Conservation (phyloP, 257 asterid species). For the Fraxinus anomala region DNA sequence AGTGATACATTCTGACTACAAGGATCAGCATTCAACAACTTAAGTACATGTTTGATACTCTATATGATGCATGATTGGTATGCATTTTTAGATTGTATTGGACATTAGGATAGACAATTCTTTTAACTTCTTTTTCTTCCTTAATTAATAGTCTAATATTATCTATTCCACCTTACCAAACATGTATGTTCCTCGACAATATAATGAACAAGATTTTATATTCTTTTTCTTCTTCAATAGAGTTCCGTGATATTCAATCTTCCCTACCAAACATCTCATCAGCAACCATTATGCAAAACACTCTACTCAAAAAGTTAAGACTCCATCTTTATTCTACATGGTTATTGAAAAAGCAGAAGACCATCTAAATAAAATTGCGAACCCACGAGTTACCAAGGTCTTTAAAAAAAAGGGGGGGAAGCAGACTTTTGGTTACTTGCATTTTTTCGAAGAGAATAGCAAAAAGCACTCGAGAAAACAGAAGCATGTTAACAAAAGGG, state of each 20-base stretch:
- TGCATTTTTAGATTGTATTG: neutral
- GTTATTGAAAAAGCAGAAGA: neutral
- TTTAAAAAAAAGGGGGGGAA: neutral
- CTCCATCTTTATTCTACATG: neutral
- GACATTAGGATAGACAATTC: too few species aligned
- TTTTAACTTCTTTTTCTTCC: too few species aligned
- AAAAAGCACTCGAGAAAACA: neutral
- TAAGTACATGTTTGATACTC: neutral
- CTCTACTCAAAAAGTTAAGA: neutral
- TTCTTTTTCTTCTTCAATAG: too few species aligned
- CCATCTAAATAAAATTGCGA: neutral
- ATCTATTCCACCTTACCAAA: too few species aligned
- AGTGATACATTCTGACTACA: neutral
- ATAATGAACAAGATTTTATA: too few species aligned
- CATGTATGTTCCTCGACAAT: neutral
- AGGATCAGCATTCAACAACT: neutral
- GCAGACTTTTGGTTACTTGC: neutral
- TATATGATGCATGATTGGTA: neutral
- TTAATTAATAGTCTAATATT: too few species aligned
- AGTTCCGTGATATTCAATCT: too few species aligned
- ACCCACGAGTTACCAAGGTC: neutral
- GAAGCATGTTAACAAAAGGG: slow-evolving; percentile 13
- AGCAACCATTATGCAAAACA: neutral
- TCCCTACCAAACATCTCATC: neutral
- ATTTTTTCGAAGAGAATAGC: neutral